phyloP scores from a whole-genome alignment of 106 monocot genomes.

The Dendrobium nobile region DNA sequence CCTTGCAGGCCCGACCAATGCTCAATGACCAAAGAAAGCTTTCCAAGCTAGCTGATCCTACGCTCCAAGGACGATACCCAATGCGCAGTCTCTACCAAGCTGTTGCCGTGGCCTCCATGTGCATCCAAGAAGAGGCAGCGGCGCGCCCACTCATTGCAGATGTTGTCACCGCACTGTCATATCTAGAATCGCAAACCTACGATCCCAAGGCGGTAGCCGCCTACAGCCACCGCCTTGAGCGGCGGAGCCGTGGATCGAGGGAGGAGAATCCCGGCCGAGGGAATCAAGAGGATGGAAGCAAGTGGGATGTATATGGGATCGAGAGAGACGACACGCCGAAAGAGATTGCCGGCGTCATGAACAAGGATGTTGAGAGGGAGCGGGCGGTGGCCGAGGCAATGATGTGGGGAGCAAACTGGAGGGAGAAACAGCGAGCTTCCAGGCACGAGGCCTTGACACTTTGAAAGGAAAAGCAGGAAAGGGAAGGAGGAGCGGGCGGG shows the following conservation, averaged over 20 bases:
- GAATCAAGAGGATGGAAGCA: slow-evolving; percentile 5
- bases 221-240: neutral
- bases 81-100: slow-evolving; percentile 81
- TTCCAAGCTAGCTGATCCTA: slow-evolving; percentile 55
- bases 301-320: slow-evolving; percentile 3
- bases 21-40: slow-evolving; percentile 66
- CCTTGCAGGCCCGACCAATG: slow-evolving; percentile 57
- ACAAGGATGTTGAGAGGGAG: slow-evolving; percentile 47
- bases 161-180: slow-evolving; percentile 79
- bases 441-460: slow-evolving; percentile 9
- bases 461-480: neutral
- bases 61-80: slow-evolving; percentile 47
- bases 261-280: neutral
- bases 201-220: slow-evolving; percentile 23
- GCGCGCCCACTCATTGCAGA: slow-evolving; percentile 72
- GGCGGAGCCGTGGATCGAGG: slow-evolving; percentile 7
- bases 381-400: slow-evolving; percentile 72
- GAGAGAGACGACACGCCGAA: slow-evolving; percentile 27
- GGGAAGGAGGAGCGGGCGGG: too few species aligned
- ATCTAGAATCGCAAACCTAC: slow-evolving; percentile 54
- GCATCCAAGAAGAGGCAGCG: slow-evolving; percentile 67
- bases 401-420: slow-evolving; percentile 81
- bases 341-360: slow-evolving; percentile 8
- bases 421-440: slow-evolving; percentile 31
- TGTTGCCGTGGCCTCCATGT: slow-evolving; percentile 79